A percentile compares a stretch with the other conserved stretches of the same genome.
phyloP scores from a whole-genome alignment of 305 asterid species.

The Striga hermonthica region DNA sequence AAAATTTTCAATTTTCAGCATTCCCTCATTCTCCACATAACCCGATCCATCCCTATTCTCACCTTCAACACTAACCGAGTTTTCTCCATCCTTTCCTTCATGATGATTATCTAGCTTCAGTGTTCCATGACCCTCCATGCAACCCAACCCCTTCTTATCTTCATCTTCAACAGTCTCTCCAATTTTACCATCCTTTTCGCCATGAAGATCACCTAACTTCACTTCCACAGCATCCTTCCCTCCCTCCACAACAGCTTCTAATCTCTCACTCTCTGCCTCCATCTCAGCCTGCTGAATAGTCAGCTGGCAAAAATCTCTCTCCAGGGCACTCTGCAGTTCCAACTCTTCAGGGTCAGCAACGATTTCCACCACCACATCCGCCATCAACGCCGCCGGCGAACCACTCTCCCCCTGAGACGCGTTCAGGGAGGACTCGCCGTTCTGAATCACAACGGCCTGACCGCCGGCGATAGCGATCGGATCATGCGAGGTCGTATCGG shows the following conservation, averaged over 20 bases:
- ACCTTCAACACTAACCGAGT: background rate
- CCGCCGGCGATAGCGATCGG: constrained; percentile 25
- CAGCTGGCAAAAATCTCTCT: constrained; percentile 43
- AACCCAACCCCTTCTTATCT: background rate
- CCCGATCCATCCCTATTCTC: background rate
- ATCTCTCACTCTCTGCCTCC: constrained; percentile 31
- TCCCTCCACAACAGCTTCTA: constrained; percentile 10
- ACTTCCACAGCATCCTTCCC: constrained; percentile 7
- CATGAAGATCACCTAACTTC: constrained; percentile 3
- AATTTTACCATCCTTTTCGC: constrained; percentile 22
- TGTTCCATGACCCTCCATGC: background rate
- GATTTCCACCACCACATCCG: constrained; percentile 24
- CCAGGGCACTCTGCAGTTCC: constrained; percentile 35
- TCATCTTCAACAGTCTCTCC: constrained; percentile 35
- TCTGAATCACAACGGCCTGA: constrained; percentile 25
- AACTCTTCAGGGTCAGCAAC: constrained; percentile 30
- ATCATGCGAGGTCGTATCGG: constrained; percentile 23
- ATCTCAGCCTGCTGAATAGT: constrained; percentile 41
- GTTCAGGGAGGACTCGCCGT: constrained; percentile 25
- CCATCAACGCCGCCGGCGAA: constrained; percentile 19
- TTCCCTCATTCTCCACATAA: constrained; percentile 2
- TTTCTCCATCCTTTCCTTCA: background rate
- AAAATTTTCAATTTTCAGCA: background rate
- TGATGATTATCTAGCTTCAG: background rate
- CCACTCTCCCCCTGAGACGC: constrained; percentile 23